These are phyloP conservation scores for Odonthalia washingtoniensis DNA, from an alignment of 31 red algal genomes.

Conservation along the genomic window DNA sequence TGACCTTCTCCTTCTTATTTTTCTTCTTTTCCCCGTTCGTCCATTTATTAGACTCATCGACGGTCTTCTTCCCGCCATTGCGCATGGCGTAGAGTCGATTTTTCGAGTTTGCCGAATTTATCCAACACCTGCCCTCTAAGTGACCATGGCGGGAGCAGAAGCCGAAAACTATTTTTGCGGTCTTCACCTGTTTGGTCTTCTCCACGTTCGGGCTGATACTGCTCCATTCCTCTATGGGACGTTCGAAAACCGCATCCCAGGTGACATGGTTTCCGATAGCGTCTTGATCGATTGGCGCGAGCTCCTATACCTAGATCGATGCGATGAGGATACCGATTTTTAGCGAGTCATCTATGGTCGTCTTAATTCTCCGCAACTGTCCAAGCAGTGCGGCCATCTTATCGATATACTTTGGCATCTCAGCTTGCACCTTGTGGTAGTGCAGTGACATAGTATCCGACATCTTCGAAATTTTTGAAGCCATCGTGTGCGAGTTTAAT, in stretches of 20 bases:
- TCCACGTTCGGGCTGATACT: neutral
- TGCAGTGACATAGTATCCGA: neutral
- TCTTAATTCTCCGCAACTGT: constrained; percentile 3
- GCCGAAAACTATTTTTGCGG: neutral
- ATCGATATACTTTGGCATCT: neutral
- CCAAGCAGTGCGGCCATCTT: neutral
- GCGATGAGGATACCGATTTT: neutral
- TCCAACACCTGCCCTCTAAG: neutral
- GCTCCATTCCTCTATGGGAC: constrained; percentile 6
- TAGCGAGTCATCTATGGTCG: constrained; percentile 5
- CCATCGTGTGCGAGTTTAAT: neutral
- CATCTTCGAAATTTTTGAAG: constrained; percentile 16
- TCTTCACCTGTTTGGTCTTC: no score
- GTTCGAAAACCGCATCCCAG: neutral
- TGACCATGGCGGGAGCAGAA: neutral
- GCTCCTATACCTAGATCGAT: neutral
- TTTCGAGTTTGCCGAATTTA: neutral
- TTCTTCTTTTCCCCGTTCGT: no score
- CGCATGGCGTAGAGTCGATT: neutral
- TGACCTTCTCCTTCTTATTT: no score
- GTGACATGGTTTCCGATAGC: constrained; percentile 4
- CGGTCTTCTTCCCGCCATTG: no score
- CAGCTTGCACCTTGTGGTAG: neutral
- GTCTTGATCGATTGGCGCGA: constrained; percentile 14
- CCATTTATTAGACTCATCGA: no score